A percentile compares a stretch with the other conserved stretches of the same genome.
These are phyloP conservation scores for Berberis vulgaris DNA, from an alignment of 164 flowering plant species.

Conservation along the genomic window DNA sequence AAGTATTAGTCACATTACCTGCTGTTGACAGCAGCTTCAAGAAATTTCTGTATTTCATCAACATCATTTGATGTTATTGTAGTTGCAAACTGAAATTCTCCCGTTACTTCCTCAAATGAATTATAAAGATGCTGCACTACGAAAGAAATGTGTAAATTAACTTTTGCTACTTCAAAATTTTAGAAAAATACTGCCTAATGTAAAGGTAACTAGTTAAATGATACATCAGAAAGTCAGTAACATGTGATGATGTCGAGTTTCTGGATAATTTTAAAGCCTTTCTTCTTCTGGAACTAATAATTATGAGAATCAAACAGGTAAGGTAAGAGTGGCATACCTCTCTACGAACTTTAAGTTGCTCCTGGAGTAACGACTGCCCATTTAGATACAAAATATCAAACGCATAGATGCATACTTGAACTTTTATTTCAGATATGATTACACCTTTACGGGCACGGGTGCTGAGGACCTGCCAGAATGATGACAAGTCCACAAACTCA, in stretches of 20 bases:
- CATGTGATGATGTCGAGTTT: no score
- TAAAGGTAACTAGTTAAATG: no score
- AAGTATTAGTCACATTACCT: conserved; percentile 33
- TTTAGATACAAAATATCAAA: conserved; percentile 83
- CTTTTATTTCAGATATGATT: conserved; percentile 61
- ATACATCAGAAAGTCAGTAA: no score
- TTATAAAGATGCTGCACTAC: conserved; percentile 64
- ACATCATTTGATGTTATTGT: conserved; percentile 76
- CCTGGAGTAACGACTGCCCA: conserved; percentile 75
- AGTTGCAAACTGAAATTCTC: conserved; percentile 81
- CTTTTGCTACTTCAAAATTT: not conserved
- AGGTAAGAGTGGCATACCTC: conserved; percentile 36
- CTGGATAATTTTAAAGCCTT: no score
- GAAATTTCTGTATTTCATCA: conserved; percentile 91
- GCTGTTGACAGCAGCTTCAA: conserved; percentile 60
- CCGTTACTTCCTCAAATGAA: conserved; percentile 76
- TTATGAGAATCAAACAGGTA: not conserved
- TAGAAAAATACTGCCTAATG: not conserved
- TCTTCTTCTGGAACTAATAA: not conserved
- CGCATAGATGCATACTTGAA: conserved; percentile 83
- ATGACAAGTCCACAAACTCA: not conserved
- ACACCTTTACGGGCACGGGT: conserved; percentile 93
- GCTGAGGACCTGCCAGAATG: conserved; percentile 56
- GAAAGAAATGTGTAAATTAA: conserved; percentile 1
- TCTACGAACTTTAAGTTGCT: conserved; percentile 72